Evolutionary conservation across 75 land plant genomes (phyloP).

Genomic region (Picea glauca): DNA sequence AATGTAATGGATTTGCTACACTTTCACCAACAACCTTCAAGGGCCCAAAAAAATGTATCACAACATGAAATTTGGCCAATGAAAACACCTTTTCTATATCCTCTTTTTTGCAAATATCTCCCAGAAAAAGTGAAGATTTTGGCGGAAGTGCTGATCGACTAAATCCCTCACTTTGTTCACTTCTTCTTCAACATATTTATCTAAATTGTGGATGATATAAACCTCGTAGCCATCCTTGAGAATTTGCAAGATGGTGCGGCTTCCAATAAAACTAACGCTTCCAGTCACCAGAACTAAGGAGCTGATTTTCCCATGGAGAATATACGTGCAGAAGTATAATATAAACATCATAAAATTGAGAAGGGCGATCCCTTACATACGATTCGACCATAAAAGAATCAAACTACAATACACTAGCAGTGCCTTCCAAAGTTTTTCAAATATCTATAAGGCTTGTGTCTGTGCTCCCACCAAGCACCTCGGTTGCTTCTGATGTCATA

Average conservation of each 20-base stretch:
- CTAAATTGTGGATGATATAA: conserved; percentile 64
- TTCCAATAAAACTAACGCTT: conserved; percentile 86
- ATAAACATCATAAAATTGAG: too few relatives aligned
- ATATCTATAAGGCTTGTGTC: too few relatives aligned
- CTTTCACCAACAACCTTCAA: conserved; percentile 97
- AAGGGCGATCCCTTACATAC: too few relatives aligned
- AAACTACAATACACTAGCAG: too few relatives aligned
- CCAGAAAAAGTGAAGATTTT: conserved; percentile 53
- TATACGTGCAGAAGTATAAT: too few relatives aligned
- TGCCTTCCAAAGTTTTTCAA: too few relatives aligned
- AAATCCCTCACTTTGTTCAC: conserved; percentile 48
- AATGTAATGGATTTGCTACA: conserved; percentile 66
- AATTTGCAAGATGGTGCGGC: conserved; percentile 73
- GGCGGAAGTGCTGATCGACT: conserved; percentile 44
- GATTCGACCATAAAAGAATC: too few relatives aligned
- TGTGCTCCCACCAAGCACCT: too few relatives aligned
- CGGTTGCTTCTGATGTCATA: too few relatives aligned
- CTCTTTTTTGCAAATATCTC: conserved; percentile 60
- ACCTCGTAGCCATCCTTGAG: conserved; percentile 61
- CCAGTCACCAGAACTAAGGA: conserved; percentile 62
- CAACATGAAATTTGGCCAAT: conserved; percentile 78
- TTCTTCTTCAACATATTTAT: conserved; percentile 60
- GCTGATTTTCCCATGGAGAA: too few relatives aligned
- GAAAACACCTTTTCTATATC: conserved; percentile 65
- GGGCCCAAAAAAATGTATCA: conserved; percentile 87